These are phyloP conservation scores for Coelastrella sp. DNA, from an alignment of 139 green algal genomes.

Conservation along the genomic window DNA sequence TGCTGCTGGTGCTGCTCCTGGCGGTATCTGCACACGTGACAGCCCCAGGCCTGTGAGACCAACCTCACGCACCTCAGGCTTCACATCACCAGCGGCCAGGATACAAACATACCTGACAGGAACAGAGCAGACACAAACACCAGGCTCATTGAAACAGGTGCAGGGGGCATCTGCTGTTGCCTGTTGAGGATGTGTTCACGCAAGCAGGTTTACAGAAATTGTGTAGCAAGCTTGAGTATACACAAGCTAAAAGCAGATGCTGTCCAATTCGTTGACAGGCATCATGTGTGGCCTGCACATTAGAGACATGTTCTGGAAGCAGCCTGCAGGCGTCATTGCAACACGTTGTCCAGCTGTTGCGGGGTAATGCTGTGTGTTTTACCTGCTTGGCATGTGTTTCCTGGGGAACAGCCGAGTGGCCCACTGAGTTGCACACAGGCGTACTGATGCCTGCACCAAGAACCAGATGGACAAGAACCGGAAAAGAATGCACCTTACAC, in stretches of 20 bases:
- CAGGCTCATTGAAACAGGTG: neutral
- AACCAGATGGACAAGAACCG: neutral
- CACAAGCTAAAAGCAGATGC: too few species aligned
- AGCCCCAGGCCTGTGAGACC: constrained; percentile 52
- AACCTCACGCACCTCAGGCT: constrained; percentile 68
- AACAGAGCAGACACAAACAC: neutral
- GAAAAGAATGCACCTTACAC: too few species aligned
- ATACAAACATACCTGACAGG: constrained; percentile 57
- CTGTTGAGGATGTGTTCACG: neutral
- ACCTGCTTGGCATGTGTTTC: constrained; percentile 67
- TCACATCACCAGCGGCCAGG: constrained; percentile 70
- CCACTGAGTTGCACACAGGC: constrained; percentile 87
- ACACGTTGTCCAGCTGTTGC: too few species aligned
- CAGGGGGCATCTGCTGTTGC: neutral
- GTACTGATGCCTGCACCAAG: constrained; percentile 57
- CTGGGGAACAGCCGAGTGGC: constrained; percentile 81
- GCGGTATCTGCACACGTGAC: neutral
- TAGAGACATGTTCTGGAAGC: neutral
- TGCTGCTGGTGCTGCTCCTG: neutral
- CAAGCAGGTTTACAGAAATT: too few species aligned
- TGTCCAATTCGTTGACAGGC: neutral
- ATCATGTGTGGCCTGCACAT: neutral
- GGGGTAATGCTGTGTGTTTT: constrained; percentile 41
- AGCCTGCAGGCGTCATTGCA: too few species aligned
- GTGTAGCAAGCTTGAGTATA: too few species aligned